Evolutionary conservation across 1,284 basidiomycete genomes (phyloP).

Genomic region (Mycosarcoma mackinlayi): DNA sequence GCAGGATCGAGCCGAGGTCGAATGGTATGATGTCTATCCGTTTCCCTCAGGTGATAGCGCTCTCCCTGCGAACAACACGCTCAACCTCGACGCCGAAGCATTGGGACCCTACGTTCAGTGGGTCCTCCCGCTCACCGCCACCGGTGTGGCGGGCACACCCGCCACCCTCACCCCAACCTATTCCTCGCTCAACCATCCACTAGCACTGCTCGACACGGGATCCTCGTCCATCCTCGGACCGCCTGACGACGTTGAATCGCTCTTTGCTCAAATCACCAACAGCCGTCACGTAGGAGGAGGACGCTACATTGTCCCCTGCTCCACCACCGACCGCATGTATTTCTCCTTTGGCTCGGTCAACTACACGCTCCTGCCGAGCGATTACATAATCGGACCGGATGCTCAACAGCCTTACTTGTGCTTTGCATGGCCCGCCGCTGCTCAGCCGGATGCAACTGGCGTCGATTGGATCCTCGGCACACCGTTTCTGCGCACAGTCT

Average conservation of each 20-base stretch:
- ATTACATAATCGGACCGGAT: conserved; percentile 83
- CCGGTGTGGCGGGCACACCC: conserved; percentile 76
- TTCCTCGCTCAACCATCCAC: conserved; percentile 74
- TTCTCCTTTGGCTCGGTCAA: conserved; percentile 73
- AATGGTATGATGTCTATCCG: conserved; percentile 52
- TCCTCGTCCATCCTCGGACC: conserved; percentile 83
- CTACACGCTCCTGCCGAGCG: conserved; percentile 79
- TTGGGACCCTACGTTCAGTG: conserved; percentile 77
- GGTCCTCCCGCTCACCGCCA: conserved; percentile 76
- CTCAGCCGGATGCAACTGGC: conserved; percentile 77
- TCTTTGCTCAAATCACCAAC: conserved; percentile 76
- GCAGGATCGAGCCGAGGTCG: conserved; percentile 17
- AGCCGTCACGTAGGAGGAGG: conserved; percentile 78
- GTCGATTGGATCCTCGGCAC: conserved; percentile 90
- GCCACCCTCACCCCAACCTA: conserved; percentile 78
- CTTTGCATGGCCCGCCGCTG: conserved; percentile 82
- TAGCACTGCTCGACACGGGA: conserved; percentile 84
- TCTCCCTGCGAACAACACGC: conserved; percentile 21
- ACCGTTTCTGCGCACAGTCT: conserved; percentile 82
- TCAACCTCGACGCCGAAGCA: conserved; percentile 33
- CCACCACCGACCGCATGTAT: conserved; percentile 75
- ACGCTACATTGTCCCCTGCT: conserved; percentile 84
- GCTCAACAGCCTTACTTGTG: conserved; percentile 77
- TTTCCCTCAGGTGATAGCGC: conserved; percentile 43
- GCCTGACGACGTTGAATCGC: conserved; percentile 78